Evolutionary conservation across 139 green algal genomes (phyloP).

Genomic region (Tetradesmus obliquus): DNA sequence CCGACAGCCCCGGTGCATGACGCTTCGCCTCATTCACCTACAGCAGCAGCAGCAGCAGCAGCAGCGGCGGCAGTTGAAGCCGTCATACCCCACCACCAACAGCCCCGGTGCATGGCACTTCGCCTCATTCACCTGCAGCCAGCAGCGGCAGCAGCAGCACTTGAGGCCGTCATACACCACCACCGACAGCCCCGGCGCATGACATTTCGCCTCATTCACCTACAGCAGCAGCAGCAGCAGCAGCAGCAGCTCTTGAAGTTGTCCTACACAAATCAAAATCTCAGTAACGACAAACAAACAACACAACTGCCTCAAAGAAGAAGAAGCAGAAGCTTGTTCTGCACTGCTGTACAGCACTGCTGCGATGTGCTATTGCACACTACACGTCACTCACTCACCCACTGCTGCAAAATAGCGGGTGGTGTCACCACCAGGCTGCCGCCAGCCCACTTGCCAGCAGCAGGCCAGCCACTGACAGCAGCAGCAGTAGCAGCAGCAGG

Average conservation of each 20-base stretch:
- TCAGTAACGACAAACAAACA: not conserved
- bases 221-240: not conserved
- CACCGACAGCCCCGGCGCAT: slow-evolving; percentile 37
- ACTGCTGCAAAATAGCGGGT: slow-evolving; percentile 64
- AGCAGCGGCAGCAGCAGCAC: not conserved
- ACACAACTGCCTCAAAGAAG: not conserved
- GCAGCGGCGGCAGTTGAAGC: slow-evolving; percentile 30
- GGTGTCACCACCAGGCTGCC: slow-evolving; percentile 65
- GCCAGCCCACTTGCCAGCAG: slow-evolving; percentile 30
- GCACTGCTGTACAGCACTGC: not conserved
- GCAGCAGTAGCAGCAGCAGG: not conserved
- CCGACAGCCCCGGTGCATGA: slow-evolving; percentile 2
- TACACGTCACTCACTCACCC: slow-evolving; percentile 19
- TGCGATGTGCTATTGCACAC: too few relatives aligned
- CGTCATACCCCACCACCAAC: slow-evolving; percentile 55
- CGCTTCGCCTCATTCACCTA: slow-evolving; percentile 46
- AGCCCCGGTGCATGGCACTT: not conserved
- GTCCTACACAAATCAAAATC: slow-evolving; percentile 46
- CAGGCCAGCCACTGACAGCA: not conserved
- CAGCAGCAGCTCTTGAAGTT: slow-evolving; percentile 8
- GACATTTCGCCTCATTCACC: not conserved
- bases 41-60: slow-evolving; percentile 51
- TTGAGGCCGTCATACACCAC: slow-evolving; percentile 54
- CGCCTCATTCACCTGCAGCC: not conserved
- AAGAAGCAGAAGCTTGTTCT: too few relatives aligned